Evolutionary conservation across 805 yeast species (phyloP).

Genomic region (Candida ipomoeae): DNA sequence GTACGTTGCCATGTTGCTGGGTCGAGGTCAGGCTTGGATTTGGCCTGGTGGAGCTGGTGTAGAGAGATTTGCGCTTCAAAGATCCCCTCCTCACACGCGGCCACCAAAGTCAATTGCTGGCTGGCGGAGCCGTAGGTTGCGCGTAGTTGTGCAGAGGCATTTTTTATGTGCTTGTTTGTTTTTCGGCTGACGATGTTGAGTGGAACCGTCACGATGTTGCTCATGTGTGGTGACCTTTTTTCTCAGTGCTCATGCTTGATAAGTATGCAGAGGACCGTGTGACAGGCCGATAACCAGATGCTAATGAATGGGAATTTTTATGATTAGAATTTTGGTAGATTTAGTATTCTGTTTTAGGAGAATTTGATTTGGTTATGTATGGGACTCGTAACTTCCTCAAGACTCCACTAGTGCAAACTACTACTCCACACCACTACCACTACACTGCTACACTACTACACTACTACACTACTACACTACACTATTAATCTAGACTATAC

Average conservation of each 20-base stretch:
- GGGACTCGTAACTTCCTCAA: no score
- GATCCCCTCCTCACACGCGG: slow-evolving; percentile 19
- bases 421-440: no score
- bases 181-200: slow-evolving; percentile 6
- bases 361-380: not conserved
- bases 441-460: no score
- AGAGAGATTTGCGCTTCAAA: slow-evolving; percentile 7
- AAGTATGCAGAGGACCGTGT: not conserved
- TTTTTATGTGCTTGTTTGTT: slow-evolving; percentile 7
- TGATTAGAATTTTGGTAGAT: no score
- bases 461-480: no score
- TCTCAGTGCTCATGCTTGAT: not conserved
- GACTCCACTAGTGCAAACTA: no score
- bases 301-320: no score
- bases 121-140: not conserved
- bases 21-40: slow-evolving; percentile 8
- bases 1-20: slow-evolving; percentile 19
- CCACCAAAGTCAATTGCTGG: slow-evolving; percentile 2
- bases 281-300: no score
- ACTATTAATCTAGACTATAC: no score
- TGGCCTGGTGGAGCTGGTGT: slow-evolving; percentile 8
- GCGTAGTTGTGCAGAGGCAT: slow-evolving; percentile 10
- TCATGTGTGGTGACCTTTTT: slow-evolving; percentile 1
- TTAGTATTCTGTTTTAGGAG: no score
- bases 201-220: slow-evolving; percentile 7